Conservation (phyloP, 352 stramenopile genomes). For the Phytophthora colocasiae region DNA sequence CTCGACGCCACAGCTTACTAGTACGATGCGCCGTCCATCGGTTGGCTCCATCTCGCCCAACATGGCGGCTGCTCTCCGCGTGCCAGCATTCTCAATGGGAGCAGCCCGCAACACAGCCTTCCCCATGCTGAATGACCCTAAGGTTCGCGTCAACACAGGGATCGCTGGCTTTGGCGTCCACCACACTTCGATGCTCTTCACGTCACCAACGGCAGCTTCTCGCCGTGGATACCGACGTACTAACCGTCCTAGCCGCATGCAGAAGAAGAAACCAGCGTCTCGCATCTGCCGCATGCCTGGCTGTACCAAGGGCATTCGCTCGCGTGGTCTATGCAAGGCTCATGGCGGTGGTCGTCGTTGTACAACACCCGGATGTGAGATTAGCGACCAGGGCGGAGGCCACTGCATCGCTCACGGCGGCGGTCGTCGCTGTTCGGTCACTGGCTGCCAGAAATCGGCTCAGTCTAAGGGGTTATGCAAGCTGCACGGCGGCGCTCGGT, state of each 20-base stretch:
- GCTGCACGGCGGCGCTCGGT: conserved; percentile 78
- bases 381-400: conserved; percentile 87
- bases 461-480: conserved; percentile 88
- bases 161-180: conserved; percentile 22
- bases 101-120: conserved; percentile 22
- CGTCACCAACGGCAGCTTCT: conserved; percentile 27
- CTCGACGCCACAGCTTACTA: conserved; percentile 41
- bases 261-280: conserved; percentile 68
- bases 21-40: conserved; percentile 24
- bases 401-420: conserved; percentile 85
- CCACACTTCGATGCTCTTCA: conserved; percentile 38
- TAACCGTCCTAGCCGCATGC: conserved; percentile 23
- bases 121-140: conserved; percentile 31
- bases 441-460: conserved; percentile 83
- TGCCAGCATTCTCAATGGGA: conserved; percentile 27
- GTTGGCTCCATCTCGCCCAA: conserved; percentile 42
- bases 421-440: conserved; percentile 62
- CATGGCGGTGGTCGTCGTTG: conserved; percentile 85
- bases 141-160: conserved; percentile 26
- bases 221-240: conserved; percentile 31
- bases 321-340: conserved; percentile 82
- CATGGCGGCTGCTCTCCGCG: conserved; percentile 31
- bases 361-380: conserved; percentile 77
- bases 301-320: conserved; percentile 87
- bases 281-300: conserved; percentile 80